A percentile compares a stretch with the other conserved stretches of the same genome.
These are phyloP conservation scores for Aspergillus bertholletiae DNA, from an alignment of 495 filamentous ascomycete genomes.

Conservation along the genomic window DNA sequence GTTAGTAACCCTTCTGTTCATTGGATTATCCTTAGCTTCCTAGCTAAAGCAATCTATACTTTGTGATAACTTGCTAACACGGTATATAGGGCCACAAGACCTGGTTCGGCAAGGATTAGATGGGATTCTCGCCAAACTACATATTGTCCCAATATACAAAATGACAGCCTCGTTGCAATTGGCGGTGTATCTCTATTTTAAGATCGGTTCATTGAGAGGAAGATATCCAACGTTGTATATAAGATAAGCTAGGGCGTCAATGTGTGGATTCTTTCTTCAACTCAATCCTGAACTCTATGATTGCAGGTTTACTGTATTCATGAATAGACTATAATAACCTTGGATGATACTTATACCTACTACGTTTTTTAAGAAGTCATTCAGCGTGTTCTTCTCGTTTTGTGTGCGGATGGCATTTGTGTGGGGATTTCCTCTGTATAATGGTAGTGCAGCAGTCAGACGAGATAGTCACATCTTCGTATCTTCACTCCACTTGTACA, in stretches of 20 bases:
- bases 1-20: constrained; percentile 33
- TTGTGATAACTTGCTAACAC: constrained; percentile 22
- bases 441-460: too few relatives aligned
- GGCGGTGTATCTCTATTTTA: constrained; percentile 42
- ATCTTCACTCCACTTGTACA: too few relatives aligned
- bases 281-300: background rate
- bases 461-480: too few relatives aligned
- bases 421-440: too few relatives aligned
- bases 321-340: background rate
- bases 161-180: constrained; percentile 19
- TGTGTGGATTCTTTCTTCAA: constrained; percentile 26
- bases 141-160: constrained; percentile 13
- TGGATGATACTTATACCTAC: background rate
- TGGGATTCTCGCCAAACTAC: constrained; percentile 8
- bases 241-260: constrained; percentile 38
- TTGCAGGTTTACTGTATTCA: background rate
- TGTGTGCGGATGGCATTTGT: too few relatives aligned
- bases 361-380: too few relatives aligned
- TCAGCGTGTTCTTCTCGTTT: too few relatives aligned
- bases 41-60: background rate
- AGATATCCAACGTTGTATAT: constrained; percentile 45
- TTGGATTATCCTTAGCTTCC: background rate
- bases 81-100: constrained; percentile 74
- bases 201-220: constrained; percentile 30
- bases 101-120: constrained; percentile 70